phyloP scores from a whole-genome alignment of 2,329 filamentous ascomycete species.

The Aspergillus sojae region DNA sequence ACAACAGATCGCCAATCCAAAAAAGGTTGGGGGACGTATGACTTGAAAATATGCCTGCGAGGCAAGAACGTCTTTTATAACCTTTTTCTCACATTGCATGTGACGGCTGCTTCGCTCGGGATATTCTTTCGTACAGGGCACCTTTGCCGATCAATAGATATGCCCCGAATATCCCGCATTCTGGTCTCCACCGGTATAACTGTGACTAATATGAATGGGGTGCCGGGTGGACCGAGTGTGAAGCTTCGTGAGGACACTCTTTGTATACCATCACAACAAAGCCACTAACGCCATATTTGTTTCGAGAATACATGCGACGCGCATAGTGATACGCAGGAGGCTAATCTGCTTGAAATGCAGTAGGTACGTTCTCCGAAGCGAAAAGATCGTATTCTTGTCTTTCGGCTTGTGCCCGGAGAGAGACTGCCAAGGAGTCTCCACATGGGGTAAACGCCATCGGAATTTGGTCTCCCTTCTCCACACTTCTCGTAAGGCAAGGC shows the following conservation, averaged over 20 bases:
- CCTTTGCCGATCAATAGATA: not conserved
- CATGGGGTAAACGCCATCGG: not conserved
- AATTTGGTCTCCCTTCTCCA: not conserved
- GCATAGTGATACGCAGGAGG: no score
- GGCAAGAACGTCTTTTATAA: not conserved
- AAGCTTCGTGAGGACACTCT: not conserved
- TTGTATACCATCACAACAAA: not conserved
- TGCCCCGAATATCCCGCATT: slow-evolving; percentile 3
- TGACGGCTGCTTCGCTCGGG: not conserved
- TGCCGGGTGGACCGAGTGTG: not conserved
- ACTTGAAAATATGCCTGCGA: not conserved
- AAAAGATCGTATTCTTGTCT: no score
- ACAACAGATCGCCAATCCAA: not conserved
- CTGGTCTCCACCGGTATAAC: not conserved
- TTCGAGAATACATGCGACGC: no score
- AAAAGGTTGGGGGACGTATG: not conserved
- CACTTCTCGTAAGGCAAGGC: not conserved
- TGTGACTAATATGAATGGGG: slow-evolving; percentile 5
- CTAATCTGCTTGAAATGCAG: not conserved
- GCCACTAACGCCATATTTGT: not conserved
- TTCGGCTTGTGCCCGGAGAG: not conserved
- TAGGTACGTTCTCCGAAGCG: not conserved
- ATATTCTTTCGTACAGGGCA: not conserved
- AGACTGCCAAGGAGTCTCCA: not conserved
- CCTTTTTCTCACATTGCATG: not conserved